Evolutionary conservation across 2,329 filamentous ascomycete species (phyloP), one percentile per base, ranked within the genome.

Genomic region (Pseudopyrenochaeta lycopersici): DNA sequence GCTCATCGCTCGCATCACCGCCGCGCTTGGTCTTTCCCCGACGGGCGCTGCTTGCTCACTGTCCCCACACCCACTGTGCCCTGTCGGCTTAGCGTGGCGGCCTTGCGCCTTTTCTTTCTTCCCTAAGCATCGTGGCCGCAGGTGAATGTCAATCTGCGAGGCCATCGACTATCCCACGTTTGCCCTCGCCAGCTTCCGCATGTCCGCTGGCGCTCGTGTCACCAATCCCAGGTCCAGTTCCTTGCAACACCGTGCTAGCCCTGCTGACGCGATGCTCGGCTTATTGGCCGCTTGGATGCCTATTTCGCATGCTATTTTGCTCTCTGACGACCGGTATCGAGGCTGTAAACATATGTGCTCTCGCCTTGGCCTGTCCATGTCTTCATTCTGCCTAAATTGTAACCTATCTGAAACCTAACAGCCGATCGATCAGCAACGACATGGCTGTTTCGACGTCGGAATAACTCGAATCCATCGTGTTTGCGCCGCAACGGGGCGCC

Each of bases 381-480:
- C 11, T 42, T 21, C 23, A 42, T 42, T 42, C n/a, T 42, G 40
- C 21, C 40, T 42, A 42, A 42, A 42, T 30, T 5, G 4, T 18
- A 17, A 27, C 40, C 14, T 30, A 30, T 30, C 40, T 30, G 40
- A 42, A 42, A 42, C 40, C n/a, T n/a, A 30, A 18, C 40, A 30
- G 27, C 40, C 40, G 23, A 30, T 42, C 40, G 17, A 42, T 30
- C 40, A 21, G 40, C 40, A 42, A 42, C 40, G 23, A 29, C 40
- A 41, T 41, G 39, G 20, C 39, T 17, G 14, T 41, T 7, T 7
- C 29, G 11, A 31, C 9, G 40, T 20, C 6, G n/a, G 18, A 20
- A 39, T 39, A 23, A 23, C 18, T 23, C 17, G 11, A 14, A 36
- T 36, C n/a, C n/a, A 20, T 23, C 4, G 23, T 21, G 4, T 29